Conservation (phyloP, 2,329 filamentous ascomycete species). For the Pseudogymnoascus destructans region DNA sequence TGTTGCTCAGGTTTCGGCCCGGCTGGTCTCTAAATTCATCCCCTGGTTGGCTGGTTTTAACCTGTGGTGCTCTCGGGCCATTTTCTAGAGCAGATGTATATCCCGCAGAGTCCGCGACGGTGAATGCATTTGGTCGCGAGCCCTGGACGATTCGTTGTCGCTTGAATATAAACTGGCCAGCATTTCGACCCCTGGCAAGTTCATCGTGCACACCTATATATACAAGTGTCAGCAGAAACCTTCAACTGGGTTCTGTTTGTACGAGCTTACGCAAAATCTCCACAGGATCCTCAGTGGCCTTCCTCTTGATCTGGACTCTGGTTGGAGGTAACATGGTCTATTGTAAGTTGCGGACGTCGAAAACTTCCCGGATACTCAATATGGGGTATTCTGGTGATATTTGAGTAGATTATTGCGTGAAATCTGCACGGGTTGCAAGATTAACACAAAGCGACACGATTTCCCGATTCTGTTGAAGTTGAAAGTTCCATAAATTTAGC, state of each 20-base stretch:
- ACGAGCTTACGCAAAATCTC: slow-evolving; percentile 24
- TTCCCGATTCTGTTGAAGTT: neutral
- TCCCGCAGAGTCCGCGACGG: neutral
- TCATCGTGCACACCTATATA: slow-evolving; percentile 23
- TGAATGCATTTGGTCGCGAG: neutral
- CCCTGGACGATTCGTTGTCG: slow-evolving; percentile 16
- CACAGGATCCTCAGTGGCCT: slow-evolving; percentile 25
- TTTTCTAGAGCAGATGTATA: slow-evolving; percentile 1
- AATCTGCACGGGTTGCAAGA: neutral
- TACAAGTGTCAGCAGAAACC: neutral
- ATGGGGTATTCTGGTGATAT: neutral
- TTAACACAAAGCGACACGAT: neutral
- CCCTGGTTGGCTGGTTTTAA: slow-evolving; percentile 4
- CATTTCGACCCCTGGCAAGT: slow-evolving; percentile 18
- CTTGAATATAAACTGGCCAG: slow-evolving; percentile 22
- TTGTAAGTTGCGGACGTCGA: neutral
- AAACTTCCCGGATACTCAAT: neutral
- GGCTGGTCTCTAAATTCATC: slow-evolving; percentile 8
- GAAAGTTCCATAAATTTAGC: slow-evolving; percentile 8
- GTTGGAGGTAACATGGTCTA: slow-evolving; percentile 19
- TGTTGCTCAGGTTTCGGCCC: neutral
- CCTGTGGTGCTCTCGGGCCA: slow-evolving; percentile 1
- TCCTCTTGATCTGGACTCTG: slow-evolving; percentile 25
- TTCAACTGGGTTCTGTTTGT: neutral
- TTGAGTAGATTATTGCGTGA: neutral